Percentiles rank a stretch among this genome's conserved stretches.
phyloP scores from a whole-genome alignment of 805 yeast species.

The Blastobotrys muscicola region DNA sequence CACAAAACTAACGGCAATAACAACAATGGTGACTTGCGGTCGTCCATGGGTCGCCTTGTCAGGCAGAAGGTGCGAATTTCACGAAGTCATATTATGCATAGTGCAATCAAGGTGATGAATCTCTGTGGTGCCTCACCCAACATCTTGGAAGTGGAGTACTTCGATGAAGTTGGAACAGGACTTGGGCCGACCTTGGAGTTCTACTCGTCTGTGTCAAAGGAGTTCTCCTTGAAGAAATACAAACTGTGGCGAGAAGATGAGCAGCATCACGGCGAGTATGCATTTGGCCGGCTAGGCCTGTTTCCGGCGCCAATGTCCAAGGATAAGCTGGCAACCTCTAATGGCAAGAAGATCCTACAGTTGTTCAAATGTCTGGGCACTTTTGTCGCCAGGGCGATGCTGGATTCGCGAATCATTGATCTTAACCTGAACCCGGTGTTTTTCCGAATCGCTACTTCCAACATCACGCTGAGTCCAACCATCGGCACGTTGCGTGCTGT shows the following conservation, averaged over 20 bases:
- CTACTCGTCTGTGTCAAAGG: constrained; percentile 70
- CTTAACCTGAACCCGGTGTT: constrained; percentile 65
- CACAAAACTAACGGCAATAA: constrained; percentile 35
- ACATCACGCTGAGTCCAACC: constrained; percentile 15
- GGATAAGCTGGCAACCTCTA: constrained; percentile 21
- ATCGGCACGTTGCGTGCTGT: constrained; percentile 38
- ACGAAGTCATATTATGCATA: constrained; percentile 56
- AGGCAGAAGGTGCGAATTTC: constrained; percentile 75
- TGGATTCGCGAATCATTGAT: constrained; percentile 85
- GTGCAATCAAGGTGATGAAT: constrained; percentile 71
- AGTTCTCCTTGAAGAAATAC: constrained; percentile 49
- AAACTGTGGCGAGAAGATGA: constrained; percentile 58
- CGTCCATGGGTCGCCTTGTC: constrained; percentile 55
- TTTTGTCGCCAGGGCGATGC: constrained; percentile 74
- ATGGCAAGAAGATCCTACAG: constrained; percentile 36
- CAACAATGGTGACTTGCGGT: constrained; percentile 21
- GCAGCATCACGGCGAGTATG: constrained; percentile 26
- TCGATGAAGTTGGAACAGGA: constrained; percentile 92
- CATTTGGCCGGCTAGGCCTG: constrained; percentile 42
- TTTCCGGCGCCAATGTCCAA: constrained; percentile 59
- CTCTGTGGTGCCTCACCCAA: constrained; percentile 73
- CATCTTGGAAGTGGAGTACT: constrained; percentile 75
- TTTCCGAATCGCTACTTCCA: constrained; percentile 39
- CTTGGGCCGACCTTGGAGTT: constrained; percentile 94
- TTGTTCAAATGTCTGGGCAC: constrained; percentile 65